Conservation (phyloP, 768 basidiomycete genomes). For the Xerocomellus dryophilus region DNA sequence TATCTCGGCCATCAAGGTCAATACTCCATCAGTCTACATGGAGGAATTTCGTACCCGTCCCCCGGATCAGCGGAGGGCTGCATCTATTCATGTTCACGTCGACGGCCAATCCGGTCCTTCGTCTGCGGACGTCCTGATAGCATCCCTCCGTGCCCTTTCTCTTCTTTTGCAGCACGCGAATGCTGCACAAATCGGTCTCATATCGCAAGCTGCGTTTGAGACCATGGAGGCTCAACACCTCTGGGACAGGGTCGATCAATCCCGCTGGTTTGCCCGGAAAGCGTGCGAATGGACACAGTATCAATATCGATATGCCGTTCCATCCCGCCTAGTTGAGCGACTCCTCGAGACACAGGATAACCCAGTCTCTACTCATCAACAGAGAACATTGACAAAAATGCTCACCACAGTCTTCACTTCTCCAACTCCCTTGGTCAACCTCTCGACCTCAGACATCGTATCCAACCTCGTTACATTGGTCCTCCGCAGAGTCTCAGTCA, state of each 20-base stretch:
- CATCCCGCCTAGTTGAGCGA: slow-evolving; percentile 78
- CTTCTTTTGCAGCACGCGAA: slow-evolving; percentile 74
- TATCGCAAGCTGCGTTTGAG: slow-evolving; percentile 72
- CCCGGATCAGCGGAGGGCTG: slow-evolving; percentile 74
- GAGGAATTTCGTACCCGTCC: slow-evolving; percentile 83
- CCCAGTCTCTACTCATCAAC: slow-evolving; percentile 44
- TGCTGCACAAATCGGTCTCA: slow-evolving; percentile 65
- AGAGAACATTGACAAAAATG: slow-evolving; percentile 70
- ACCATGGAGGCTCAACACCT: slow-evolving; percentile 57
- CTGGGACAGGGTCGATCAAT: slow-evolving; percentile 71
- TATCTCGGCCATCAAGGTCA: slow-evolving; percentile 58
- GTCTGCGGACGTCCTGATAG: slow-evolving; percentile 66
- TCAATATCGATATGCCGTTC: slow-evolving; percentile 89
- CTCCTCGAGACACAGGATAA: slow-evolving; percentile 63
- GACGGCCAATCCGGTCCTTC: slow-evolving; percentile 87
- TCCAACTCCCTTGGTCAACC: slow-evolving; percentile 77
- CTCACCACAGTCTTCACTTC: slow-evolving; percentile 80
- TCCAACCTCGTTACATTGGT: slow-evolving; percentile 74
- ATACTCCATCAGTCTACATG: slow-evolving; percentile 73
- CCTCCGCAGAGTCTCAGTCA: slow-evolving; percentile 62
- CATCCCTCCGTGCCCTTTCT: slow-evolving; percentile 68
- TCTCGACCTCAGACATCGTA: slow-evolving; percentile 87
- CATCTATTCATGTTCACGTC: slow-evolving; percentile 84
- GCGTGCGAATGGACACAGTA: slow-evolving; percentile 87
- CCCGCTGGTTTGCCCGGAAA: slow-evolving; percentile 77